Conservation (phyloP, 768 basidiomycete genomes). For the Auriscalpium vulgare region DNA sequence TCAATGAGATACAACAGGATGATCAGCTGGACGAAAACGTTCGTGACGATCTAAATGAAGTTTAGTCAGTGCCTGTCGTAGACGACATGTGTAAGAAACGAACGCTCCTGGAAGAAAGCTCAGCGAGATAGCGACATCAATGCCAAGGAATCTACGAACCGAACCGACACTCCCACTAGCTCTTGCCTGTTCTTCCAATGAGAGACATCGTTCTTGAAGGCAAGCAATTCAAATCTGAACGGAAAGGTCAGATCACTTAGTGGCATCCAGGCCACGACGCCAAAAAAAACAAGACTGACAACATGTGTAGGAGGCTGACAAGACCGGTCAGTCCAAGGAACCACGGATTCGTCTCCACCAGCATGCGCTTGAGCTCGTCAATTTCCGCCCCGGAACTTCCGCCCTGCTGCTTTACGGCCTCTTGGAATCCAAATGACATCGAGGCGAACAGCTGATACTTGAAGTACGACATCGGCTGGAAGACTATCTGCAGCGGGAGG, state of each 20-base stretch:
- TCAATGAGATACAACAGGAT: slow-evolving; percentile 91
- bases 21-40: slow-evolving; percentile 88
- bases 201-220: slow-evolving; percentile 90
- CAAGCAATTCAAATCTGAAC: slow-evolving; percentile 84
- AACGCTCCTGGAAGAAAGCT: too few relatives aligned
- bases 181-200: slow-evolving; percentile 96
- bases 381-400: slow-evolving; percentile 59
- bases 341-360: slow-evolving; percentile 83
- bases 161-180: slow-evolving; percentile 89
- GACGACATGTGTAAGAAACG: too few relatives aligned
- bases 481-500: slow-evolving; percentile 74
- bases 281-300: slow-evolving; percentile 45
- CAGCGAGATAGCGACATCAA: too few relatives aligned
- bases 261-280: slow-evolving; percentile 2
- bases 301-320: slow-evolving; percentile 80
- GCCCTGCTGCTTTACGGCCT: slow-evolving; percentile 73
- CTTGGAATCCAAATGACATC: slow-evolving; percentile 81
- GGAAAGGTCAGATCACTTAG: slow-evolving; percentile 7
- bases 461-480: slow-evolving; percentile 78
- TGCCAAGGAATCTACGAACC: slow-evolving; percentile 36
- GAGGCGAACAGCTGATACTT: slow-evolving; percentile 85
- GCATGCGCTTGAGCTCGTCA: slow-evolving; percentile 93
- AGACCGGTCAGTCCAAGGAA: slow-evolving; percentile 77
- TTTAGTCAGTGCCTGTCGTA: background rate
- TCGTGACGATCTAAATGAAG: slow-evolving; percentile 62